These are phyloP conservation scores for Olyra latifolia DNA, from an alignment of 176 grass and related monocot species.

Conservation along the genomic window DNA sequence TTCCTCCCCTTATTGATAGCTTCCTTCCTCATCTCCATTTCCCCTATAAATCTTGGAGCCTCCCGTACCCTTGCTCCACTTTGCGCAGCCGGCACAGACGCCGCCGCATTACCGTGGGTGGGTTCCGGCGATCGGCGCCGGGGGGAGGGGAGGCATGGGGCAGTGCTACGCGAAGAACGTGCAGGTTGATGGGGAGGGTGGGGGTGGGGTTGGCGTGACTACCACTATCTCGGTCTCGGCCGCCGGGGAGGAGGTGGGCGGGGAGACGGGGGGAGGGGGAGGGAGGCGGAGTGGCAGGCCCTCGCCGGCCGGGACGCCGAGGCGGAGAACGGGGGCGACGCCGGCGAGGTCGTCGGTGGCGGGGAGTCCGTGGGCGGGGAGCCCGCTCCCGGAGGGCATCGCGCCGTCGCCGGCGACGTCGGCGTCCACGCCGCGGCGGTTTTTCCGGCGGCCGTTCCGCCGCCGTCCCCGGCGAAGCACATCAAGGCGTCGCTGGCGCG, in stretches of 20 bases:
- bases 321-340: constrained; percentile 43
- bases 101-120: constrained; percentile 38
- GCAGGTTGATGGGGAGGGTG: constrained; percentile 37
- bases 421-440: constrained; percentile 64
- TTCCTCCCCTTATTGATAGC: constrained; percentile 16
- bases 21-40: background rate
- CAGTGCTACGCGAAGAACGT: constrained; percentile 91
- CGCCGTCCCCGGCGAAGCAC: constrained; percentile 94
- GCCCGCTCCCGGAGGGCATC: constrained; percentile 77
- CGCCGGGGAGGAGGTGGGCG: background rate
- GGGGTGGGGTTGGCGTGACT: background rate
- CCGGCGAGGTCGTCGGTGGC: constrained; percentile 50
- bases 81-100: background rate
- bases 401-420: constrained; percentile 73
- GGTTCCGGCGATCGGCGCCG: constrained; percentile 40
- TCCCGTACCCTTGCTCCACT: background rate
- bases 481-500: constrained; percentile 93
- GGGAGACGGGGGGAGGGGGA: background rate
- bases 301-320: constrained; percentile 41
- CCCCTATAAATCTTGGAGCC: constrained; percentile 47
- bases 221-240: constrained; percentile 46
- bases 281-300: constrained; percentile 43
- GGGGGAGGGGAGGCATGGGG: constrained; percentile 51
- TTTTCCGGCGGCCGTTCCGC: constrained; percentile 90
- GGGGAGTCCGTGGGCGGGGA: constrained; percentile 68